These are phyloP conservation scores for Mimosa bimucronata DNA, from an alignment of 306 rosid species.

Conservation along the genomic window DNA sequence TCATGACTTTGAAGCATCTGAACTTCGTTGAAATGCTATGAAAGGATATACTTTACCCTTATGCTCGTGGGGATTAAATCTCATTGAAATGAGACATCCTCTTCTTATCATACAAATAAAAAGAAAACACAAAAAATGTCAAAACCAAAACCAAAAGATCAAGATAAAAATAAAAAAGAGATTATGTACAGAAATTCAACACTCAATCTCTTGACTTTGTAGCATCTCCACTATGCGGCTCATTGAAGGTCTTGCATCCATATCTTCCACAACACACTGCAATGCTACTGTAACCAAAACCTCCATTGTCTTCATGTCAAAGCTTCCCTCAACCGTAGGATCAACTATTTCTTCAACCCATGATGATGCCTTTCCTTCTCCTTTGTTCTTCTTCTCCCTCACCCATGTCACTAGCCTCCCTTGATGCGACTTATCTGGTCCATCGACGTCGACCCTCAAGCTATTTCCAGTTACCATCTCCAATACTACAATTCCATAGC, in stretches of 20 bases:
- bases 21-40: too few species aligned
- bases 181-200: too few species aligned
- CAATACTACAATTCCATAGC: conserved; percentile 50
- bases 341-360: conserved; percentile 39
- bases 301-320: conserved; percentile 30
- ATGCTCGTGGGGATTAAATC: too few species aligned
- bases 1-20: too few species aligned
- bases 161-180: too few species aligned
- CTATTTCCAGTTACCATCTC: conserved; percentile 43
- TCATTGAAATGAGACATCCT: too few species aligned
- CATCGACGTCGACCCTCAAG: conserved; percentile 8
- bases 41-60: too few species aligned
- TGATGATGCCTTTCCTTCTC: not conserved
- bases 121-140: too few species aligned
- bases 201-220: not conserved
- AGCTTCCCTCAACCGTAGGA: conserved; percentile 30
- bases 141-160: too few species aligned
- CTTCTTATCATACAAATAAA: too few species aligned
- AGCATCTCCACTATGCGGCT: conserved; percentile 44
- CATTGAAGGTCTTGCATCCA: conserved; percentile 46
- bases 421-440: conserved; percentile 14
- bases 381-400: conserved; percentile 34
- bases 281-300: conserved; percentile 30
- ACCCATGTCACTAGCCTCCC: conserved; percentile 45
- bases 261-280: conserved; percentile 40